These are phyloP conservation scores for Microbotryum violaceum DNA, from an alignment of 1,284 basidiomycete genomes.

Conservation along the genomic window DNA sequence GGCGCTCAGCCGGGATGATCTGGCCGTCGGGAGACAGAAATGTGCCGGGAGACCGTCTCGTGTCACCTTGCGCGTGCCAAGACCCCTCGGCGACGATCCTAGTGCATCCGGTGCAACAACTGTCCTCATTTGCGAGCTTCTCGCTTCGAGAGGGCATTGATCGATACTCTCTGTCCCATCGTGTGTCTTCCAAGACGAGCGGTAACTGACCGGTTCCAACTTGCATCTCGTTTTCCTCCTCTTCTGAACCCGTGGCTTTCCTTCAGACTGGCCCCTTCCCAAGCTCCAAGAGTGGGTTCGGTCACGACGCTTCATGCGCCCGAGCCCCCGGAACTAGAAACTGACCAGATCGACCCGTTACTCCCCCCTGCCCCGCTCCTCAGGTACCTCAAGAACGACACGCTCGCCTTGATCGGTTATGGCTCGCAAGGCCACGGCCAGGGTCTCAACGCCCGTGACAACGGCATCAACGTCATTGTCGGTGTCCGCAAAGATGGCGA, in stretches of 20 bases:
- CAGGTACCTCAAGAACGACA: constrained; percentile 95
- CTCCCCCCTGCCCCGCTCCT: too few species aligned
- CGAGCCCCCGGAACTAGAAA: not conserved
- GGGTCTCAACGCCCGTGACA: constrained; percentile 97
- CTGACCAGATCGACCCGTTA: not conserved
- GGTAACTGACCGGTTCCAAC: not conserved
- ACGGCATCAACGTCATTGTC: constrained; percentile 96
- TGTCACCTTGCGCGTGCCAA: too few species aligned
- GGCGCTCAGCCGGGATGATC: too few species aligned
- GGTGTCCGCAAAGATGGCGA: constrained; percentile 96
- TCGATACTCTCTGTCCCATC: not conserved
- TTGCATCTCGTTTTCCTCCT: not conserved
- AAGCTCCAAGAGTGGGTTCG: constrained; percentile 75
- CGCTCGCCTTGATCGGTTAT: constrained; percentile 96
- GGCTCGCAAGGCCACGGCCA: constrained; percentile 95
- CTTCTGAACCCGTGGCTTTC: not conserved
- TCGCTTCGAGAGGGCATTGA: not conserved
- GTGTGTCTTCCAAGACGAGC: not conserved
- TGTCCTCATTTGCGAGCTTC: too few species aligned
- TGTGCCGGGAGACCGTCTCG: too few species aligned
- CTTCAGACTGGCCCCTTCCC: constrained; percentile 86
- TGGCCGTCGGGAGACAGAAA: too few species aligned
- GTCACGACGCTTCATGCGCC: not conserved
- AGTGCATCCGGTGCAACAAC: too few species aligned
- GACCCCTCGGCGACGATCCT: too few species aligned